Evolutionary conservation across 2,329 filamentous ascomycete species (phyloP).

Genomic region (Trichoderma sp.): DNA sequence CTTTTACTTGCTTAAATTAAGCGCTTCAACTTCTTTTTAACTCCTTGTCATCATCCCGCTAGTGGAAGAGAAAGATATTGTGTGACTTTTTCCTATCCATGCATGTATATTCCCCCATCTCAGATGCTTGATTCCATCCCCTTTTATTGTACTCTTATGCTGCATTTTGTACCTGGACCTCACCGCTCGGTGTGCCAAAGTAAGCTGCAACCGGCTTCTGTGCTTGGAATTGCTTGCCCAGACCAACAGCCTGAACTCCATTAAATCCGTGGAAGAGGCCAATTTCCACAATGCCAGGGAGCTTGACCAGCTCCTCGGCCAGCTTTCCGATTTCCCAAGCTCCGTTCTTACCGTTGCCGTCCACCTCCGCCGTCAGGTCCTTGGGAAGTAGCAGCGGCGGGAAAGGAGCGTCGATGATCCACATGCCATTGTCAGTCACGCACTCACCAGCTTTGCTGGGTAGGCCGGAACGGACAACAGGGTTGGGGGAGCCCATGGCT

Average conservation of each 20-base stretch:
- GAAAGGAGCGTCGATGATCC: conserved; percentile 93
- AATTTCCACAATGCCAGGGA: conserved; percentile 86
- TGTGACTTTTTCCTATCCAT: not conserved
- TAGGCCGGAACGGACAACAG: conserved; percentile 68
- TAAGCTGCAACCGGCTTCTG: conserved; percentile 94
- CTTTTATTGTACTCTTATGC: not conserved
- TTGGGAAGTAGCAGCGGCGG: conserved; percentile 62
- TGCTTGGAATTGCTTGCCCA: conserved; percentile 62
- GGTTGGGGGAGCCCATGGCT: conserved; percentile 68
- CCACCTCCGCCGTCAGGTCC: conserved; percentile 49
- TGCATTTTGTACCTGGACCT: conserved; percentile 43
- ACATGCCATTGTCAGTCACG: conserved; percentile 56
- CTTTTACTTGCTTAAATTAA: not conserved
- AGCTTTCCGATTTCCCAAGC: conserved; percentile 78
- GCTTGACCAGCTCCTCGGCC: conserved; percentile 70
- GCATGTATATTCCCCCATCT: not conserved
- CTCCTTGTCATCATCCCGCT: not conserved
- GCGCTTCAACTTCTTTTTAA: not conserved
- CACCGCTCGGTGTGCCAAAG: conserved; percentile 83
- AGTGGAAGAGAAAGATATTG: not conserved
- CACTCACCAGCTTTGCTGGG: conserved; percentile 79
- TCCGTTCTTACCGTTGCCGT: conserved; percentile 51
- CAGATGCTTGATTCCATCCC: not conserved
- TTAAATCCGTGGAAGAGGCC: conserved; percentile 85
- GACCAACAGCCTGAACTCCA: conserved; percentile 59